A percentile compares a stretch with the other conserved stretches of the same genome.
These are phyloP conservation scores for Aegilops tauschii DNA, from an alignment of 176 grass and related monocot species.

Conservation along the genomic window DNA sequence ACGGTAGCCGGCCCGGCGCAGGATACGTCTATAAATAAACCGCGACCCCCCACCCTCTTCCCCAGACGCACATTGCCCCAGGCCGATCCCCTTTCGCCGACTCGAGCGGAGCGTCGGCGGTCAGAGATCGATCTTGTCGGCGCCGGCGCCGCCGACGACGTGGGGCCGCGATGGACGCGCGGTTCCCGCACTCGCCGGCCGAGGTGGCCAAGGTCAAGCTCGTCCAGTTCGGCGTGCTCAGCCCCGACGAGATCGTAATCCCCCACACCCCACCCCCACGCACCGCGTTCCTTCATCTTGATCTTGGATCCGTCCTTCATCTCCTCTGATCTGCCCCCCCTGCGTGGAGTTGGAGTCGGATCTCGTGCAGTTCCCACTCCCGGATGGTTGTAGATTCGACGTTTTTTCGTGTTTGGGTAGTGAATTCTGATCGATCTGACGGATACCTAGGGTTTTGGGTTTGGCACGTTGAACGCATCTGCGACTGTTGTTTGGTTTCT, in stretches of 20 bases:
- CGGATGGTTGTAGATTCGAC: neutral
- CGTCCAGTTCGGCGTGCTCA: conserved; percentile 97
- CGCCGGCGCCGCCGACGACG: neutral
- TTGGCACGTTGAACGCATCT: neutral
- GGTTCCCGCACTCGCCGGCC: conserved; percentile 89
- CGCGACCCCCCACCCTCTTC: neutral
- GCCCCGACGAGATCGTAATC: conserved; percentile 97
- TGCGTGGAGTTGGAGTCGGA: neutral
- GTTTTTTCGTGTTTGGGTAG: neutral
- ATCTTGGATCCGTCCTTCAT: neutral
- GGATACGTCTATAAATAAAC: conserved; percentile 48
- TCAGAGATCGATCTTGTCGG: neutral
- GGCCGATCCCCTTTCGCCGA: neutral
- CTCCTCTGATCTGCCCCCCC: neutral
- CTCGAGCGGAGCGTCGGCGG: neutral
- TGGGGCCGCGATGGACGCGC: conserved; percentile 58
- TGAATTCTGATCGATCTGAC: neutral
- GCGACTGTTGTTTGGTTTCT: neutral
- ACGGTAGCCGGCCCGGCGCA: conserved; percentile 15
- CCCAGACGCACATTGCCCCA: conserved; percentile 23
- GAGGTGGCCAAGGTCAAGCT: conserved; percentile 91
- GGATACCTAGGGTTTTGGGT: neutral
- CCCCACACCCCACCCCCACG: neutral
- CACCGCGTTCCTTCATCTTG: neutral
- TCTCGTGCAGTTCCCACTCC: neutral